Conservation (phyloP, 805 yeast species). For the Saccharomycopsis malanga region DNA sequence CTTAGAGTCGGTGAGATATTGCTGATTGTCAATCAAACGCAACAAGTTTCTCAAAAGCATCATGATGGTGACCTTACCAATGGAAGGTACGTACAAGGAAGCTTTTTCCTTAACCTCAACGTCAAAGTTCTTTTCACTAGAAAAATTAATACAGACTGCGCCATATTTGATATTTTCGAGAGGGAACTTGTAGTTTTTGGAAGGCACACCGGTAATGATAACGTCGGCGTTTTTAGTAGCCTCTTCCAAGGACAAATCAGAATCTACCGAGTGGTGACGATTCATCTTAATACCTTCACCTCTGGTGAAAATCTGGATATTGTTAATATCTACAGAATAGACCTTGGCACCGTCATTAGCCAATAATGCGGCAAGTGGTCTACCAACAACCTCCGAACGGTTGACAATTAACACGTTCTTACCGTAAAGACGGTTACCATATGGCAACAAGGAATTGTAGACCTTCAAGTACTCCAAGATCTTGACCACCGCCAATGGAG, state of each 20-base stretch:
- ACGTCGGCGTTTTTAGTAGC: slow-evolving; percentile 78
- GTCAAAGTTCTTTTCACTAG: slow-evolving; percentile 81
- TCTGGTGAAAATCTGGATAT: slow-evolving; percentile 85
- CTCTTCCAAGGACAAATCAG: slow-evolving; percentile 46
- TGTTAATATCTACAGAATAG: slow-evolving; percentile 81
- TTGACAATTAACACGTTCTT: slow-evolving; percentile 87
- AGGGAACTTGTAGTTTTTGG: slow-evolving; percentile 77
- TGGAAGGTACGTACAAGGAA: slow-evolving; percentile 87
- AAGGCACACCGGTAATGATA: slow-evolving; percentile 93
- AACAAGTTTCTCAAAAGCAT: slow-evolving; percentile 88
- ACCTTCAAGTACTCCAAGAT: slow-evolving; percentile 84
- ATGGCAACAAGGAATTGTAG: slow-evolving; percentile 72
- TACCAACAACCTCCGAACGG: slow-evolving; percentile 93
- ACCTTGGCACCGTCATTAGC: slow-evolving; percentile 98
- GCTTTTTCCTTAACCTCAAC: slow-evolving; percentile 75
- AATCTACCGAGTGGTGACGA: slow-evolving; percentile 74
- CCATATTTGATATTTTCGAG: slow-evolving; percentile 75
- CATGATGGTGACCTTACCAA: slow-evolving; percentile 93
- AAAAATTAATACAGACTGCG: slow-evolving; percentile 83
- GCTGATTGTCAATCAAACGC: slow-evolving; percentile 67
- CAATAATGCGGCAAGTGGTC: slow-evolving; percentile 90
- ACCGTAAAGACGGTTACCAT: slow-evolving; percentile 91
- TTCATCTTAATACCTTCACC: slow-evolving; percentile 81
- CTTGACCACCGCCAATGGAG: slow-evolving; percentile 92
- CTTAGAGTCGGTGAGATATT: too few species aligned